Percentiles rank a stretch among this genome's conserved stretches.
These are phyloP conservation scores for Gracilariopsis chorda DNA, from an alignment of 23 red algal species.

Conservation along the genomic window DNA sequence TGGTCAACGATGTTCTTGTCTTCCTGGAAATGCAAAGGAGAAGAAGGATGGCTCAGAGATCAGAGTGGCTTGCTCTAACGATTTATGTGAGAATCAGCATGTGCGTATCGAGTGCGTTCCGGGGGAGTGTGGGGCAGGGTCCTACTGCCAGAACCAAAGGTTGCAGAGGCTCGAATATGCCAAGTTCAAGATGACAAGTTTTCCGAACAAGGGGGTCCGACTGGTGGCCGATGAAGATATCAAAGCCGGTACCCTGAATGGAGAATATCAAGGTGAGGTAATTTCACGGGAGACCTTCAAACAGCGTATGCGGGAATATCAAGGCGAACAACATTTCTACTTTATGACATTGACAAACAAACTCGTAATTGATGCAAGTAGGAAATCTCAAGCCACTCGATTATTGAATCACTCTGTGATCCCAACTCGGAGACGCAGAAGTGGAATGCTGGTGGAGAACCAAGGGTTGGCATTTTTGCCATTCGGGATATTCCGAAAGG, in stretches of 20 bases:
- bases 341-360: constrained; percentile 91
- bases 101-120: constrained; percentile 80
- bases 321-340: constrained; percentile 86
- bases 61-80: constrained; percentile 59
- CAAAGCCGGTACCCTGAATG: constrained; percentile 66
- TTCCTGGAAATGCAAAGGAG: constrained; percentile 44
- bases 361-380: constrained; percentile 86
- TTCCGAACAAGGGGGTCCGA: constrained; percentile 67
- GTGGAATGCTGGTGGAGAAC: constrained; percentile 90
- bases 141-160: constrained; percentile 83
- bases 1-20: constrained; percentile 44
- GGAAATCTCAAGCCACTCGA: constrained; percentile 73
- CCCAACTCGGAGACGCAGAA: constrained; percentile 92
- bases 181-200: constrained; percentile 34
- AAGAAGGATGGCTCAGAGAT: constrained; percentile 12
- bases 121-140: constrained; percentile 62
- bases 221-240: constrained; percentile 63
- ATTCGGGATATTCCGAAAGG: constrained; percentile 58
- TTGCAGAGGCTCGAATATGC: constrained; percentile 75
- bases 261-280: constrained; percentile 95
- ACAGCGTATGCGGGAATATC: constrained; percentile 69
- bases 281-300: constrained; percentile 67
- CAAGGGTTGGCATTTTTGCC: constrained; percentile 88
- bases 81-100: constrained; percentile 81
- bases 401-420: constrained; percentile 97